These are phyloP conservation scores for Lachnellula arida DNA, from an alignment of 2,329 filamentous ascomycete species.

Conservation along the genomic window DNA sequence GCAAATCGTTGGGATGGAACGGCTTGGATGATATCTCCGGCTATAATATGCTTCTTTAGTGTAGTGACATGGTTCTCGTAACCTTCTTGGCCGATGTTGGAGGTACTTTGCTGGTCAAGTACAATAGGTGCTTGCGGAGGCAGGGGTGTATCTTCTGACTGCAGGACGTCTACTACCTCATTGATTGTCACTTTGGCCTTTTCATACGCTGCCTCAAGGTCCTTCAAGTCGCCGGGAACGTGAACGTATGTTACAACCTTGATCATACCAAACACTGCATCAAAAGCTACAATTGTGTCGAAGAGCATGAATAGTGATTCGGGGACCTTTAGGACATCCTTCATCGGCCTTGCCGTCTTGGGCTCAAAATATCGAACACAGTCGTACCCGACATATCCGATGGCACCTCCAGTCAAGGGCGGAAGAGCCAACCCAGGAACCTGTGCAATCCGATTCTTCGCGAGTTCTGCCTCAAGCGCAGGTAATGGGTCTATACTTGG, in stretches of 20 bases:
- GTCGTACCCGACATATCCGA: conserved; percentile 96
- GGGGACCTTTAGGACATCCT: conserved; percentile 83
- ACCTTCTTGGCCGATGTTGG: conserved; percentile 83
- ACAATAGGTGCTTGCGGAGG: conserved; percentile 71
- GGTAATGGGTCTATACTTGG: conserved; percentile 80
- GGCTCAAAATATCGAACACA: conserved; percentile 98
- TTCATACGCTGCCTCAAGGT: conserved; percentile 65
- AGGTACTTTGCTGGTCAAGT: conserved; percentile 73
- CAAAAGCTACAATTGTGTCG: conserved; percentile 89
- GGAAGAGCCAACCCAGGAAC: conserved; percentile 81
- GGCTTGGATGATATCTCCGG: conserved; percentile 94
- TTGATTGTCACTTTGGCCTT: conserved; percentile 61
- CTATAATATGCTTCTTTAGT: conserved; percentile 85
- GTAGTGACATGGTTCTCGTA: conserved; percentile 86
- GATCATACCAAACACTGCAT: conserved; percentile 88
- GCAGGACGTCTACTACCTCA: conserved; percentile 65
- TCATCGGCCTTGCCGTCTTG: conserved; percentile 83
- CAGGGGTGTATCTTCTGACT: conserved; percentile 69
- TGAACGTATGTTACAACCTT: conserved; percentile 90
- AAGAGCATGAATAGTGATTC: conserved; percentile 97
- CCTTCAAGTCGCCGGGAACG: conserved; percentile 53
- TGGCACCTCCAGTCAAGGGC: conserved; percentile 82
- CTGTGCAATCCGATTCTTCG: conserved; percentile 71
- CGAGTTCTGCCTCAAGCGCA: conserved; percentile 73
- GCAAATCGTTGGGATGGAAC: conserved; percentile 93